Evolutionary conservation across 768 basidiomycete species (phyloP), one percentile per base, ranked within the genome.

Genomic region (Gymnopilus dilepis): DNA sequence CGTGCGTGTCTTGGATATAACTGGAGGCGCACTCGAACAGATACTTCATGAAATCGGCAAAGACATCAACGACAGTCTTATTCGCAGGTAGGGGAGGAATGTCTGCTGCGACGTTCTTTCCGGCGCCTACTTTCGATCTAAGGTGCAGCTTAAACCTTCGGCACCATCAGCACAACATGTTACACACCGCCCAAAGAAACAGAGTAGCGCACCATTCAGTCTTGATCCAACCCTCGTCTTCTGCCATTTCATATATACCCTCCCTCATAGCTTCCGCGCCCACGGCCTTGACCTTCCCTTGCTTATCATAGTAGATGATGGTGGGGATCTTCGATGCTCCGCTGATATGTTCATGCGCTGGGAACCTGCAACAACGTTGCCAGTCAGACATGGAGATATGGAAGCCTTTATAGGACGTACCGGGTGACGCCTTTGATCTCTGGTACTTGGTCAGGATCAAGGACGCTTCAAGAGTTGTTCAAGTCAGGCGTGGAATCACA

Each of bases 41-140:
- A 63, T 86, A 85, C 21, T 51, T 43, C 65, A 86, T 71, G 56
- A 84, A 85, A 64, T 86, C 85, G 0, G 75, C 69, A 22, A 84
- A 77, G 47, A 85, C 72, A 30, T 85, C 74, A 0, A 78, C 63
- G 5, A 78, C 76, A 1, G 76, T 75, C 67, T 75, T 82, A 62
- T 74, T 74, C 9, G 65, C 58, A 3, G 86, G 83, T 9, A 84
- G 74, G 0, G 77, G 65, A 1, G 80, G 80, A 17, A 82, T 71
- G 30, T 80, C 75, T 24, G 76, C 72, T 9, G 60, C 65, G 31
- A 79, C 41, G 6, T 72, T 63, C 50, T 56, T 62, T 7, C 66
- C 66, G 0, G 62, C 63, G 7, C 56, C 72, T 7, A 54, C 56
- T 65, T 71, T 72, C 6, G 69, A 72, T 8, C 72, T 67, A 33